phyloP scores from a whole-genome alignment of 306 rosid genomes.

The Gynostemma pentaphyllum region DNA sequence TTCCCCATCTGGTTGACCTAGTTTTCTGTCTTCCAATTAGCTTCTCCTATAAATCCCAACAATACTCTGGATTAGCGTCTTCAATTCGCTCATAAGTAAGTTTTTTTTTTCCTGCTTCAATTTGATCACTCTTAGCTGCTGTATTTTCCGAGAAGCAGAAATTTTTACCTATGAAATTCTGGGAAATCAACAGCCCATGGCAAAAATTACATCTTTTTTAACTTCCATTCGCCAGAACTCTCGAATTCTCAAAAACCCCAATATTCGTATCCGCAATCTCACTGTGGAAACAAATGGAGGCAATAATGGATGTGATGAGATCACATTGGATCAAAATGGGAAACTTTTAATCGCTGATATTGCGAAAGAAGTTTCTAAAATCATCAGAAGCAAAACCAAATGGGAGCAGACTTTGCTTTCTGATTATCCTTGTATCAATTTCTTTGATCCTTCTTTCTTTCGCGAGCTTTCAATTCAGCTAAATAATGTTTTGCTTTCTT shows the following conservation, averaged over 20 bases:
- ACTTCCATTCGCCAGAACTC: slow-evolving; percentile 24
- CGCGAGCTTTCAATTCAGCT: slow-evolving; percentile 36
- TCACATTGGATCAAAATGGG: neutral
- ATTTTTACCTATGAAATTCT: neutral
- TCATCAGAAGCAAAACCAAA: slow-evolving; percentile 44
- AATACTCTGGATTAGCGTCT: neutral
- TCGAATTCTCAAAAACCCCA: slow-evolving; percentile 4
- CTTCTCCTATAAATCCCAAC: neutral
- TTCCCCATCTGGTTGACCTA: neutral
- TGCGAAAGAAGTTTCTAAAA: slow-evolving; percentile 34
- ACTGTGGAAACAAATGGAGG: slow-evolving; percentile 22
- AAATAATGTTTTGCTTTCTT: slow-evolving; percentile 42
- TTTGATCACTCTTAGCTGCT: neutral
- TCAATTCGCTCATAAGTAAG: neutral
- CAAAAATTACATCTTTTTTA: slow-evolving; percentile 18
- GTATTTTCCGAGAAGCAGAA: neutral
- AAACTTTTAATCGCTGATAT: slow-evolving; percentile 13
- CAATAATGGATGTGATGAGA: slow-evolving; percentile 4
- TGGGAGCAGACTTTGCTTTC: slow-evolving; percentile 63
- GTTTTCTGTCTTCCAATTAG: neutral
- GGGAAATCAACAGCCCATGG: slow-evolving; percentile 4
- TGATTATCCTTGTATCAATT: slow-evolving; percentile 47
- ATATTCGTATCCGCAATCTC: slow-evolving; percentile 29
- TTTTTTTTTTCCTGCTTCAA: neutral
- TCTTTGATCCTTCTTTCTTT: slow-evolving; percentile 43